These are phyloP conservation scores for Fusarium armeniacum DNA, from an alignment of 2,329 filamentous ascomycete genomes.

Conservation along the genomic window DNA sequence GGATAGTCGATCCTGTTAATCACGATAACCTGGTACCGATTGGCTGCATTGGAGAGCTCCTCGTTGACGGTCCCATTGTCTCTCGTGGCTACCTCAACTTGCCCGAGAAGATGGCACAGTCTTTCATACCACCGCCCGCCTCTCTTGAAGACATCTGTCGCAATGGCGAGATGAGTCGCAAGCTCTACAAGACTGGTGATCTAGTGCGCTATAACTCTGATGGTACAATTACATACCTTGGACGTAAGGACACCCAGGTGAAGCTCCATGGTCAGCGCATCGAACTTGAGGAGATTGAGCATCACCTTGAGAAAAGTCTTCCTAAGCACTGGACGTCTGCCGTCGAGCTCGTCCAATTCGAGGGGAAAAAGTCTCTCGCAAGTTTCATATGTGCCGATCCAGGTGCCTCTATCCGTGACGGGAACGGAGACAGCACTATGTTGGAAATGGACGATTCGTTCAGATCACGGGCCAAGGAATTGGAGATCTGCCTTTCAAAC, in stretches of 20 bases:
- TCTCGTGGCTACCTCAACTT: conserved; percentile 41
- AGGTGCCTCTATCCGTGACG: conserved; percentile 11
- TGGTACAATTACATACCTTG: conserved; percentile 60
- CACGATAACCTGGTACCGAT: conserved; percentile 22
- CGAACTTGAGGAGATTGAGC: conserved; percentile 63
- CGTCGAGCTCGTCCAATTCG: conserved; percentile 37
- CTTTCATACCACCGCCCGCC: conserved; percentile 24
- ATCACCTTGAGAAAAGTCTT: conserved; percentile 53
- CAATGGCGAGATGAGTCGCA: background rate
- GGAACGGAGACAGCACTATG: background rate
- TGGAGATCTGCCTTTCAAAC: conserved; percentile 13
- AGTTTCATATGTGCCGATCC: conserved; percentile 38
- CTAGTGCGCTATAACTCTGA: conserved; percentile 60
- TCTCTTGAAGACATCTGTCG: background rate
- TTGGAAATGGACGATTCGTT: conserved; percentile 11
- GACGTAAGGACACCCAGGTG: conserved; percentile 70
- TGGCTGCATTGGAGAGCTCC: conserved; percentile 31
- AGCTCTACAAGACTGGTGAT: conserved; percentile 64
- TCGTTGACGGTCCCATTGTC: conserved; percentile 41
- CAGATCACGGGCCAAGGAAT: conserved; percentile 9
- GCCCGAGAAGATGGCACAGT: conserved; percentile 28
- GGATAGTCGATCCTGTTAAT: conserved; percentile 30
- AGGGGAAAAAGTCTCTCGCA: conserved; percentile 36
- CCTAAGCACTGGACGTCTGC: conserved; percentile 28
- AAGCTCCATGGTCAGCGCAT: conserved; percentile 71